Percentiles rank a stretch among this genome's conserved stretches.
These are phyloP conservation scores for Cudoniella acicularis DNA, from an alignment of 495 filamentous ascomycete species.

Conservation along the genomic window DNA sequence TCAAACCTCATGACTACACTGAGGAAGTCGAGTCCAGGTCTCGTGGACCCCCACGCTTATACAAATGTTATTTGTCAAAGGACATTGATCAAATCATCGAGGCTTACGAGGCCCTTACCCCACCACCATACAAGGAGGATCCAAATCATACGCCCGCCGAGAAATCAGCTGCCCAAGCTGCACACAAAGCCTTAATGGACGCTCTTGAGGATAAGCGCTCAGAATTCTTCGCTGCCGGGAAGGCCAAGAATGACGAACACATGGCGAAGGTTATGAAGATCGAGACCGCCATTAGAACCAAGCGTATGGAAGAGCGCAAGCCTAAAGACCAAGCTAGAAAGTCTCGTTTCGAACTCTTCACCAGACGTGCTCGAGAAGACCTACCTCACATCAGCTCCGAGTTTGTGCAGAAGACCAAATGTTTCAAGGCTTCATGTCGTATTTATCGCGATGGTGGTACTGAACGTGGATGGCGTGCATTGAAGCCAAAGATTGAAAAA, in stretches of 20 bases:
- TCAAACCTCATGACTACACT: constrained; percentile 25
- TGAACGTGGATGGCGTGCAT: constrained; percentile 24
- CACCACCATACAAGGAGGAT: constrained; percentile 16
- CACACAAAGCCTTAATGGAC: constrained; percentile 10
- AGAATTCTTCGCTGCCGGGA: constrained; percentile 17
- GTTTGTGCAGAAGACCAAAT: constrained; percentile 19
- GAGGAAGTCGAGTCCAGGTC: constrained; percentile 9
- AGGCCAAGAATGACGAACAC: constrained; percentile 19
- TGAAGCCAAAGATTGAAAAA: constrained; percentile 25
- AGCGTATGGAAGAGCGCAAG: constrained; percentile 8
- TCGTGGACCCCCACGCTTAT: constrained; percentile 15
- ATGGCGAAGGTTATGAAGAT: constrained; percentile 20
- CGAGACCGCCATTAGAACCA: constrained; percentile 13
- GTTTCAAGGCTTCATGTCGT: constrained; percentile 23
- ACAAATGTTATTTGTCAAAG: constrained; percentile 16
- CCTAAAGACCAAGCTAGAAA: constrained; percentile 17
- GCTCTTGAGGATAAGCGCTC: constrained; percentile 10
- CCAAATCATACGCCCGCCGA: constrained; percentile 15
- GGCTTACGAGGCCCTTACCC: constrained; percentile 20
- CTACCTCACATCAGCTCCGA: constrained; percentile 20
- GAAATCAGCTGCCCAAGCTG: constrained; percentile 11
- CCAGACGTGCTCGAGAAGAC: constrained; percentile 18
- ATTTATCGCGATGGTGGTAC: constrained; percentile 24
- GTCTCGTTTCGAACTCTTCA: constrained; percentile 21
- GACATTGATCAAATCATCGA: constrained; percentile 19